phyloP scores from a whole-genome alignment of 2,329 filamentous ascomycete genomes.

The Ramichloridium luteum region DNA sequence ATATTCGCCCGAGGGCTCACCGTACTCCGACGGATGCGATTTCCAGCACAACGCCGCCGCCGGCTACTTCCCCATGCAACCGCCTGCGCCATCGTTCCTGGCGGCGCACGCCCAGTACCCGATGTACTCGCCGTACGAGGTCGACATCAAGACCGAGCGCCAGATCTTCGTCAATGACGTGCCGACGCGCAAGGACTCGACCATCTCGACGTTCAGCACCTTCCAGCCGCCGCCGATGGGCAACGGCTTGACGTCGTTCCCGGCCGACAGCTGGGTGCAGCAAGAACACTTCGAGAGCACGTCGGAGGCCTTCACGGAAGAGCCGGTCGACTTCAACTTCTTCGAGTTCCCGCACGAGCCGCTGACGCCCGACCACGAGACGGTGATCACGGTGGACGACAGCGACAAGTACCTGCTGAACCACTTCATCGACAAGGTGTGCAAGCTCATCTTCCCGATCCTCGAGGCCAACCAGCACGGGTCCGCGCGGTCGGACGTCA shows the following conservation, averaged over 20 bases:
- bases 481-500: constrained; percentile 65
- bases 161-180: constrained; percentile 91
- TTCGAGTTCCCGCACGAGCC: constrained; percentile 68
- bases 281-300: constrained; percentile 57
- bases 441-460: constrained; percentile 83
- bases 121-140: constrained; percentile 70
- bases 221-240: constrained; percentile 66
- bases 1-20: constrained; percentile 69
- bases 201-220: constrained; percentile 86
- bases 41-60: constrained; percentile 51
- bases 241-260: constrained; percentile 49
- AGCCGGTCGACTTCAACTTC: constrained; percentile 57
- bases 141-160: constrained; percentile 90
- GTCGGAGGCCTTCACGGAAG: constrained; percentile 50
- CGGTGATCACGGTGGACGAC: constrained; percentile 74
- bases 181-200: constrained; percentile 72
- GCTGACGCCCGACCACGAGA: constrained; percentile 50
- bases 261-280: constrained; percentile 57
- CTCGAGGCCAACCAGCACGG: constrained; percentile 82
- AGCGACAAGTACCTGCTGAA: constrained; percentile 76
- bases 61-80: constrained; percentile 52
- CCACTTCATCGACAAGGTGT: constrained; percentile 79
- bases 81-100: constrained; percentile 29
- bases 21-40: constrained; percentile 50
- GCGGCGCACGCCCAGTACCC: constrained; percentile 30